Percentiles rank a stretch among this genome's conserved stretches.
Evolutionary conservation across 768 basidiomycete species (phyloP).

Genomic region (Boletus bicolor): DNA sequence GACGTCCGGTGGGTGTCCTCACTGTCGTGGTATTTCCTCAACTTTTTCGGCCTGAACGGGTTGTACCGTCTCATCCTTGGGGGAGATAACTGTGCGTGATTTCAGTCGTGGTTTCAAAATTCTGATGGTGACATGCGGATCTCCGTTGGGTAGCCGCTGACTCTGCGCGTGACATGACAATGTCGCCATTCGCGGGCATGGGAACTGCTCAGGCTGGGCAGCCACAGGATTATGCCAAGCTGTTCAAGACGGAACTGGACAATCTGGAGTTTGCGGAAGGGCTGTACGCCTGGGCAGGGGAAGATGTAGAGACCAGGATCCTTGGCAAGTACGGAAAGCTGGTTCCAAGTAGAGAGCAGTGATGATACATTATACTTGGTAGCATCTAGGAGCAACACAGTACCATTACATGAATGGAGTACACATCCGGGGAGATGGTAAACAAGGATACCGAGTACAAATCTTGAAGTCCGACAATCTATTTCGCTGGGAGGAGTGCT

Average conservation of each 20-base stretch:
- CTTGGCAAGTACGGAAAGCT: conserved; percentile 74
- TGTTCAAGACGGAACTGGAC: conserved; percentile 89
- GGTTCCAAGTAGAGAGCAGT: conserved; percentile 28
- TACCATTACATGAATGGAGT: conserved; percentile 26
- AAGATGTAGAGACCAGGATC: conserved; percentile 75
- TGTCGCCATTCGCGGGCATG: conserved; percentile 61
- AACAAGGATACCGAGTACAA: conserved; percentile 6
- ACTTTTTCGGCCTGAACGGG: conserved; percentile 96
- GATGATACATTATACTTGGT: conserved; percentile 15
- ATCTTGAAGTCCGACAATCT: conserved; percentile 15
- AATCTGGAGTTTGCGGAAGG: conserved; percentile 92
- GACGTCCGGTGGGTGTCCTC: conserved; percentile 99
- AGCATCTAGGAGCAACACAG: conserved; percentile 15
- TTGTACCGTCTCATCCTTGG: conserved; percentile 93
- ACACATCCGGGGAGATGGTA: conserved; percentile 21
- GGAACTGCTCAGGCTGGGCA: conserved; percentile 47
- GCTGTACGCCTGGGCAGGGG: conserved; percentile 77
- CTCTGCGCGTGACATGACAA: conserved; percentile 69
- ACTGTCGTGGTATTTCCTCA: conserved; percentile 98
- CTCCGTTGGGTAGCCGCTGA: conserved; percentile 60
- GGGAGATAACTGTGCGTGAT: conserved; percentile 73
- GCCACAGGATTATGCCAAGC: conserved; percentile 82
- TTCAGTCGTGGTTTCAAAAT: conserved; percentile 2
- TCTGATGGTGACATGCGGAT: conserved; percentile 15
- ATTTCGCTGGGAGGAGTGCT: conserved; percentile 8